Percentiles rank a stretch among this genome's conserved stretches.
Conservation (phyloP, 257 asterid species). For the Solanum chaucha region DNA sequence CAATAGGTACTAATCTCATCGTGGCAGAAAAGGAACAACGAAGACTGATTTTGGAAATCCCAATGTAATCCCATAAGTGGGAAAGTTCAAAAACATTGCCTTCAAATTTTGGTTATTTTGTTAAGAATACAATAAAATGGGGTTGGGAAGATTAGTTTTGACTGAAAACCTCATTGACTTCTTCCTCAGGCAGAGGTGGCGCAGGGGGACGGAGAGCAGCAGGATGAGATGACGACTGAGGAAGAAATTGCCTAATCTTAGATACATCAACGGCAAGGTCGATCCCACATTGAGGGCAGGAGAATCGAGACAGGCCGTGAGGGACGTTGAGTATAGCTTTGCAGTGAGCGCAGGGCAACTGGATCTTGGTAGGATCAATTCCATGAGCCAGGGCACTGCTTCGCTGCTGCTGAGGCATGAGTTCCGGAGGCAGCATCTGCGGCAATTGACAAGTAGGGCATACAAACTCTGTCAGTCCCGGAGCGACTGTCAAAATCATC, state of each 20-base stretch:
- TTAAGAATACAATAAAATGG: background rate
- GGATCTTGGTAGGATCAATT: slow-evolving; percentile 96
- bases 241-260: slow-evolving; percentile 40
- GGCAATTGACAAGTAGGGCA: slow-evolving; percentile 94
- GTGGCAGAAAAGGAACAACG: background rate
- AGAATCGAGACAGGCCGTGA: slow-evolving; percentile 70
- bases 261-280: slow-evolving; percentile 75
- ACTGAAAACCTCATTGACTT: slow-evolving; percentile 77
- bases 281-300: slow-evolving; percentile 79
- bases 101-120: background rate
- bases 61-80: background rate
- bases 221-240: slow-evolving; percentile 13
- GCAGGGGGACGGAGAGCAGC: slow-evolving; percentile 6
- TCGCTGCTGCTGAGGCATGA: slow-evolving; percentile 41
- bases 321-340: slow-evolving; percentile 92
- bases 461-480: slow-evolving; percentile 68
- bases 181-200: slow-evolving; percentile 41
- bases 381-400: slow-evolving; percentile 61
- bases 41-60: background rate
- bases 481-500: slow-evolving; percentile 62
- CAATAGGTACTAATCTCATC: background rate
- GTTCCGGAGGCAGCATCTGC: slow-evolving; percentile 96
- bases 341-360: slow-evolving; percentile 86
- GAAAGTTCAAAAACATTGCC: background rate
- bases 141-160: background rate